Evolutionary conservation across 345 rosid species (phyloP), one percentile per base, ranked within the genome.

Genomic region (Eutrema yunnanense): DNA sequence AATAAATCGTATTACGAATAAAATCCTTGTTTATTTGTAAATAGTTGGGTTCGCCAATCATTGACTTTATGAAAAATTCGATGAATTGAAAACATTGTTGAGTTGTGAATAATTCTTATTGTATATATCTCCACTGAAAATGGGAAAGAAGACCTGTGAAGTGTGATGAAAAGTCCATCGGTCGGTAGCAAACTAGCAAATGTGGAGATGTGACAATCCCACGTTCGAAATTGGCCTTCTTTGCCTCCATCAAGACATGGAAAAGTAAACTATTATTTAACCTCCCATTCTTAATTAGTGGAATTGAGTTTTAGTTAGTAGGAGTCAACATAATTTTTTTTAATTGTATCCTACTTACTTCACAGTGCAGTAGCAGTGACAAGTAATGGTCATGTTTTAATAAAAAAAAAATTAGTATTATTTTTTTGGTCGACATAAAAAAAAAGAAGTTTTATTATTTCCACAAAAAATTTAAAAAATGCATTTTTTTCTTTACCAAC

Each of bases 101-200:
- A n/a, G 63, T 53, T 53, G 62, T 53, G 65, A 65, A 54, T 34
- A 33, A 62, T 43, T 54, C 56, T 44, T 64, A n/a, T 32, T 63
- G 56, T 63, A n/a, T 19, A 41, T 14, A 54, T 44, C 2, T 34
- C 40, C 63, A 40, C 62, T 42, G 41, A 2, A 51, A 9, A 22
- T 32, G 32, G 8, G 40, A 14, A 54, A 72, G 19, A 53, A 53
- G 44, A 51, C 43, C 52, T 26, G 7, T 44, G 38, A 36, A 38
- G 16, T 40, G n/a, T 40, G 67, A 49, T 30, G 67, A 50, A 73
- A 58, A 49, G 50, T 65, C 67, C 0, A 3, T 66, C 34, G 36
- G 27, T 65, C 32, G 67, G 72, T 74, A 58, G 36, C 71, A 55
- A 73, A 2, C 66, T 57, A 65, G 60, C 67, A 66, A 58, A 49